These are phyloP conservation scores for Magnusiomyces paraingens DNA, from an alignment of 1,139 yeast species.

Conservation along the genomic window DNA sequence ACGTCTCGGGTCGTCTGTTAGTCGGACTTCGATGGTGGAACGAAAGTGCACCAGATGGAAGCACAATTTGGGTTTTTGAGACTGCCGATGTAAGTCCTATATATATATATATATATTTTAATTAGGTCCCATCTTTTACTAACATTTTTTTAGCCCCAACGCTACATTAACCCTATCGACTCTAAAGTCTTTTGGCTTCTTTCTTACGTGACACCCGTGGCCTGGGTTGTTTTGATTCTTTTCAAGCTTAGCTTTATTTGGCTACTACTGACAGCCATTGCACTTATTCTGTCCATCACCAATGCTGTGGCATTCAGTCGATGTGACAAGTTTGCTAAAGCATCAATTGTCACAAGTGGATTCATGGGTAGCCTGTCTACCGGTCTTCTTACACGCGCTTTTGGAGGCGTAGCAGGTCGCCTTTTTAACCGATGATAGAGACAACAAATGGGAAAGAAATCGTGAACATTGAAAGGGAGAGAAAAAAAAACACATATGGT, in stretches of 20 bases:
- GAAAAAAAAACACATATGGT: too few species aligned
- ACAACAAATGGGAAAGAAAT: too few species aligned
- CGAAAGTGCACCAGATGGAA: slow-evolving; percentile 45
- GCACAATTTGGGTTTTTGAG: slow-evolving; percentile 84
- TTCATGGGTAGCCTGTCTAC: slow-evolving; percentile 34
- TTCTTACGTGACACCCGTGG: slow-evolving; percentile 63
- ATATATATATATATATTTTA: neutral
- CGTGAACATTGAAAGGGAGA: too few species aligned
- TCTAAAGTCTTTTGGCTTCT: slow-evolving; percentile 83
- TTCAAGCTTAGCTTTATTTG: slow-evolving; percentile 74
- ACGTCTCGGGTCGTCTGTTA: slow-evolving; percentile 78
- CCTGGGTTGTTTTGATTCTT: slow-evolving; percentile 72
- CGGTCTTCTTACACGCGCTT: slow-evolving; percentile 20
- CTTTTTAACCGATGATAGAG: slow-evolving; percentile 4
- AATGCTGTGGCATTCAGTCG: slow-evolving; percentile 86
- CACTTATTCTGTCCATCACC: slow-evolving; percentile 64
- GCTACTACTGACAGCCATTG: slow-evolving; percentile 50
- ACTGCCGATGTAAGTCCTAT: slow-evolving; percentile 50
- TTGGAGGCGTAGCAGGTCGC: slow-evolving; percentile 17
- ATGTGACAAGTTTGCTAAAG: slow-evolving; percentile 85
- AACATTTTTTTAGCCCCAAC: slow-evolving; percentile 42
- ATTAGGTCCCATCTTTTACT: neutral
- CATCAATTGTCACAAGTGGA: slow-evolving; percentile 51
- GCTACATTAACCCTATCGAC: slow-evolving; percentile 86
- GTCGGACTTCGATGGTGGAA: slow-evolving; percentile 98